These are phyloP conservation scores for Amauroascus niger DNA, from an alignment of 2,329 filamentous ascomycete species.

Conservation along the genomic window DNA sequence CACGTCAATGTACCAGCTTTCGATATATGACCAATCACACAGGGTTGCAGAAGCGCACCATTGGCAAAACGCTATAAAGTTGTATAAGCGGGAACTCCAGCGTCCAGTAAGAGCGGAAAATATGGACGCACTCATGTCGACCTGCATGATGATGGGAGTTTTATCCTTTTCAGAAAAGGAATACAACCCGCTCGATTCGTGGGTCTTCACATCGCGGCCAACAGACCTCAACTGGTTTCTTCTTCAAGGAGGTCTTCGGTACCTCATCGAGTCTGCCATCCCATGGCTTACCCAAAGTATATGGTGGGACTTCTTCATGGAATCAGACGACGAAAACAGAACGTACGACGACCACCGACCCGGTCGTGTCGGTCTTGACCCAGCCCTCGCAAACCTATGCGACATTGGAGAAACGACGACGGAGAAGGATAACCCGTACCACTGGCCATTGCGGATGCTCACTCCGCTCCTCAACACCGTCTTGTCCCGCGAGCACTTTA, in stretches of 20 bases:
- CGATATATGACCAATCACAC: slow-evolving; percentile 23
- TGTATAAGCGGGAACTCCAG: slow-evolving; percentile 29
- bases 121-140: slow-evolving; percentile 32
- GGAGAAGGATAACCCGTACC: slow-evolving; percentile 27
- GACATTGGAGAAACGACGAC: slow-evolving; percentile 26
- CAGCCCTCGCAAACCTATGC: slow-evolving; percentile 29
- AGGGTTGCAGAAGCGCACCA: slow-evolving; percentile 28
- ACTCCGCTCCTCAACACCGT: slow-evolving; percentile 26
- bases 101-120: slow-evolving; percentile 23
- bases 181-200: slow-evolving; percentile 28
- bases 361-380: slow-evolving; percentile 25
- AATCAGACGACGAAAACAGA: slow-evolving; percentile 19
- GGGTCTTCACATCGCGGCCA: slow-evolving; percentile 29
- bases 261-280: slow-evolving; percentile 23
- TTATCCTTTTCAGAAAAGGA: slow-evolving; percentile 27
- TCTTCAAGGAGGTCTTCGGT: slow-evolving; percentile 29
- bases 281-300: slow-evolving; percentile 27
- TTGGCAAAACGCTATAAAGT: slow-evolving; percentile 30
- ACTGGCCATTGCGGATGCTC: slow-evolving; percentile 31
- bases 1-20: slow-evolving; percentile 24
- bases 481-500: slow-evolving; percentile 19
- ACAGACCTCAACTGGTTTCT: slow-evolving; percentile 30
- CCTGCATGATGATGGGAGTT: slow-evolving; percentile 31
- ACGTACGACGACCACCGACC: slow-evolving; percentile 25
- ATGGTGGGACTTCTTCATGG: slow-evolving; percentile 28